Base-by-base conservation (phyloP, 441 rosid genomes). In the Sinapis alba region DNA sequence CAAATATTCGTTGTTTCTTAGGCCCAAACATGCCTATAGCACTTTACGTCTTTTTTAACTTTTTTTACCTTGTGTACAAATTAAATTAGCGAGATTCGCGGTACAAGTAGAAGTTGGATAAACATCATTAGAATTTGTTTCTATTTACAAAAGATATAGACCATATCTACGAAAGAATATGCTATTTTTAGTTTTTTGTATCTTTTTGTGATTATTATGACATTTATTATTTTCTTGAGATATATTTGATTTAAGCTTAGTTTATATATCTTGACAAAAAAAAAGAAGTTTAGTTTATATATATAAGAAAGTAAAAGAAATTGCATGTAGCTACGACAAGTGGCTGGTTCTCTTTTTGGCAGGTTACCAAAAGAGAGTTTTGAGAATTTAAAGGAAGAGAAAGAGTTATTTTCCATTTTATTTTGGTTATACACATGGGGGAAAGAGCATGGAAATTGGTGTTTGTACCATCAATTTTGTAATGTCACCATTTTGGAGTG, bases 281-380 rank as follows among this genome's bases (percentile, higher is more conserved):
- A n/a, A n/a, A n/a, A n/a, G n/a, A n/a, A n/a, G n/a, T n/a, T n/a
- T 62, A 47, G 20, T 47, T 2, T 0, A 13, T 12, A 61, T 4
- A 9, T 8, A 30, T 32, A 24, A 26, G 1, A 65, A n/a, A 47
- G 41, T 16, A 16, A 43, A 24, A 47, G 16, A 65, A 45, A 63
- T 26, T 36, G 62, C 62, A 63, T 38, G 5, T 27, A 36, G 20
- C 1, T 56, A 20, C 26, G 66, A 65, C 65, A 65, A 73, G 20
- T 65, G 71, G 47, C 15, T 65, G 51, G 16, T 65, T 65, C 51
- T 65, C 60, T 27, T 57, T 93, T 58, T 58, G 34, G 62, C 19
- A 51, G 19, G 69, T 72, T 72, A 53, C 56, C 20, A 51, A n/a
- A 63, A 63, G 69, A 63, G 69, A 63, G 56, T 62, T 7, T 66